Base-by-base conservation (phyloP, 1,139 yeast genomes). In the Hemisphaericaspora xylofermentans region DNA sequence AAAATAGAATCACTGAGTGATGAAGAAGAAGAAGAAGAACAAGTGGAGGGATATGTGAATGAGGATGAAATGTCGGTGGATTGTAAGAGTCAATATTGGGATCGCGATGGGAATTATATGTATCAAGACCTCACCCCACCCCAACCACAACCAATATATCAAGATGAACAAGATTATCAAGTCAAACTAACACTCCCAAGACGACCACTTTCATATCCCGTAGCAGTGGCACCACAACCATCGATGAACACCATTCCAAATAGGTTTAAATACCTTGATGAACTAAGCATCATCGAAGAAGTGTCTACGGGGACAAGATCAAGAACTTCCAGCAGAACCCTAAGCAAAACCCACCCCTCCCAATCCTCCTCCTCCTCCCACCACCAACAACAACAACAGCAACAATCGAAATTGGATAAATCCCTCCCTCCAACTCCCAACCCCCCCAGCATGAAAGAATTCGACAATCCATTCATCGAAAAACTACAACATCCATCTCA, bases 211-310 rank as follows among this genome's bases (percentile, higher is more conserved):
- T 15, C n/a, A 33, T 49, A 64, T 13, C 61, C 58, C 10, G 60
- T 63, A 7, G 49, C 64, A 2, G n/a, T n/a, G n/a, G n/a, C n/a
- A n/a, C n/a, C n/a, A 63, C 57, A 6, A 47, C 49, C 12, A 42
- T 43, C 2, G 58, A 60, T 39, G 57, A 50, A 18, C 19, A 19
- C 21, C 34, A 16, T 12, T 4, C 24, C 34, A n/a, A 31, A 31
- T 31, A 14, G 34, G 19, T 31, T 31, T 3, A 31, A 19, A 19
- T 25, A 31, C 4, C 25, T 19, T 4, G 74, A 70, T 47, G 74
- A 66, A 36, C 60, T 72, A 43, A 72, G 78, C 51, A 62, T 70
- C 13, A 71, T 72, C 28, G 76, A 71, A 48, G 78, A 72, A 45
- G 63, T 57, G 30, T 62, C 74, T 38, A 58, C 53, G 22, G 58